phyloP scores from a whole-genome alignment of 768 basidiomycete genomes.

The Hortiboletus campestris region DNA sequence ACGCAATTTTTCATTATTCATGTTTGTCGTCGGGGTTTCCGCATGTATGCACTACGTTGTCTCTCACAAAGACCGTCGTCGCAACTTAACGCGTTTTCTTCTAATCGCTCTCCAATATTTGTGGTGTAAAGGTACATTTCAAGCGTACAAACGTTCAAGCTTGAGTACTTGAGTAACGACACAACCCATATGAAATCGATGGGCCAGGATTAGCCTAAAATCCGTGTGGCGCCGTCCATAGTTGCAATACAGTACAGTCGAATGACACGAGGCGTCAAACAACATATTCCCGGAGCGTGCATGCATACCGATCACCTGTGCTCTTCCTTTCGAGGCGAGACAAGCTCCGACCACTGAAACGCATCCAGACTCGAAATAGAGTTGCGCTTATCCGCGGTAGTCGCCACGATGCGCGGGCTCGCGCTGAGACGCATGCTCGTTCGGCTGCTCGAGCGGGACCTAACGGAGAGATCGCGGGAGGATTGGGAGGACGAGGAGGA shows the following conservation, averaged over 20 bases:
- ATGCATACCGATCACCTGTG: constrained; percentile 10
- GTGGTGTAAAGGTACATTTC: not conserved
- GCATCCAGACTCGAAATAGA: constrained; percentile 32
- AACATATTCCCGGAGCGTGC: not conserved
- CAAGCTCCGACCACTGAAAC: constrained; percentile 34
- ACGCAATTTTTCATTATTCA: constrained; percentile 16
- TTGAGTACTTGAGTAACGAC: not conserved
- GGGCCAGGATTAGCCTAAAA: not conserved
- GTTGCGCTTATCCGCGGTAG: constrained; percentile 29
- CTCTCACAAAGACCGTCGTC: not conserved
- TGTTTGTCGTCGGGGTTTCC: constrained; percentile 4
- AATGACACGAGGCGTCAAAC: not conserved
- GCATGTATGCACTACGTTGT: constrained; percentile 18
- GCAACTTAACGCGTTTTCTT: not conserved
- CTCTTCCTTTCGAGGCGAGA: constrained; percentile 32
- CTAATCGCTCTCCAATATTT: not conserved
- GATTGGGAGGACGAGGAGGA: constrained; percentile 68
- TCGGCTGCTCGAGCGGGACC: constrained; percentile 45
- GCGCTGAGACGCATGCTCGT: constrained; percentile 35
- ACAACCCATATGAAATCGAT: not conserved
- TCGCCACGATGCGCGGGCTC: constrained; percentile 34
- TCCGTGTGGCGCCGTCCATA: not conserved
- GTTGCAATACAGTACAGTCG: constrained; percentile 6
- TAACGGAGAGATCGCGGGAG: constrained; percentile 37
- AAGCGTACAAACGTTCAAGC: constrained; percentile 5